Base-by-base conservation (phyloP, 2,329 filamentous ascomycete genomes). In the Aureobasidium lini region DNA sequence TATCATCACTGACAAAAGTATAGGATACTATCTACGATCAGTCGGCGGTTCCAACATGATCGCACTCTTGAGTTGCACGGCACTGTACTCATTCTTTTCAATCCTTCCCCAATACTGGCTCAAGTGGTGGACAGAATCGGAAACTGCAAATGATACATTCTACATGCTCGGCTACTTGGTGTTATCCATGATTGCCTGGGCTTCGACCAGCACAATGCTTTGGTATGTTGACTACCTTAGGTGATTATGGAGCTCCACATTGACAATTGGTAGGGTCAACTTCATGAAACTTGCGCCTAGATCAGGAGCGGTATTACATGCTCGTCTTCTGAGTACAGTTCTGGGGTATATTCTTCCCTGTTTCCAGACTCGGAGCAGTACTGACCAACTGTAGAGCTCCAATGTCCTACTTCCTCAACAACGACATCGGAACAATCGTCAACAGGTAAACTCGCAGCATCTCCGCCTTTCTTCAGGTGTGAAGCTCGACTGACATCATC, bases 271-370 rank as follows among this genome's bases (percentile, higher is more conserved):
- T 15, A 47, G 73, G 71, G 75, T 79, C 67, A 72, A 81, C 62
- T 76, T 82, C 47, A 76, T 81, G 37, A 76, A 70, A 3, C 80
- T 82, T 76, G 77, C 81, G 3, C 79, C 79, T 2, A 75, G 73
- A 34, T 80, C 79, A 15, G 78, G 77, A 4, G 72, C 75, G 54
- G 71, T 64, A 42, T 77, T 82, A 58, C 80, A 83, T 61, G 69
- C 70, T 10, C 32, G 23, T 18, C 32, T 57, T 11, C 7, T 57
- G 23, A n/a, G 15, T 3, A 57, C 42, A 9, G 18, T 57, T 5
- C 29, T 40, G 8, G 44, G 44, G 44, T 47, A n/a, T 28, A 23
- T 36, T 13, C 13, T 13, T 36, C 8, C 34, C 34, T 8, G 10
- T 2, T 9, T 31, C 44, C 10, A 47, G 4, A 8, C 9, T 23